These are phyloP conservation scores for Candida boleticola DNA, from an alignment of 805 yeast species.

Conservation along the genomic window DNA sequence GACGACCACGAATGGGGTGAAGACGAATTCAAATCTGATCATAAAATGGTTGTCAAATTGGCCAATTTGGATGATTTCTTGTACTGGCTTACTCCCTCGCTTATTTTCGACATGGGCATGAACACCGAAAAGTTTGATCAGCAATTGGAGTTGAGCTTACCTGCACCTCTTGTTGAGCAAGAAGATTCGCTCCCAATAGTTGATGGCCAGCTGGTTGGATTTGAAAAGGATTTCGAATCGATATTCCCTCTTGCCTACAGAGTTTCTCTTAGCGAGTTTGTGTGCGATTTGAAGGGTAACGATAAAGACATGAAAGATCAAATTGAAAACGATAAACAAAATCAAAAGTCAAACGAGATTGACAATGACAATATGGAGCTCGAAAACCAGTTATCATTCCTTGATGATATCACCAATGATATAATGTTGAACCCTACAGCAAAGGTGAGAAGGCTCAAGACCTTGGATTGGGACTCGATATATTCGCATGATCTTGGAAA, in stretches of 20 bases:
- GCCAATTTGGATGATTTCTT: conserved; percentile 32
- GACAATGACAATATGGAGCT: conserved; percentile 9
- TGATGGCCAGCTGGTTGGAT: conserved; percentile 14
- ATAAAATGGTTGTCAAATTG: conserved; percentile 21
- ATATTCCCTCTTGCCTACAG: conserved; percentile 33
- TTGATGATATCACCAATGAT: conserved; percentile 36
- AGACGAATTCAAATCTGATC: conserved; percentile 16
- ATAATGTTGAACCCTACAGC: conserved; percentile 25
- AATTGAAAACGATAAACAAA: conserved; percentile 1
- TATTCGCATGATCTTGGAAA: conserved; percentile 13
- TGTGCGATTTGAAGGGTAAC: conserved; percentile 19
- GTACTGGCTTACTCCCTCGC: conserved; percentile 40
- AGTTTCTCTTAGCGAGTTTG: conserved; percentile 33
- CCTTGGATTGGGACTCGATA: conserved; percentile 38
- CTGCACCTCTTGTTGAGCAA: neutral
- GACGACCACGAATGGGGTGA: conserved; percentile 32
- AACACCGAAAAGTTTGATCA: conserved; percentile 11
- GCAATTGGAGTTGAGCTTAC: conserved; percentile 11
- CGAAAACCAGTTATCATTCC: conserved; percentile 32
- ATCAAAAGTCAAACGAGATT: neutral
- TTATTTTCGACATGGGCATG: conserved; percentile 36
- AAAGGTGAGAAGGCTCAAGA: conserved; percentile 19
- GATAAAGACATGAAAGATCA: conserved; percentile 12
- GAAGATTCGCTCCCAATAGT: neutral
- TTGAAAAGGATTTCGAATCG: conserved; percentile 19